Percentiles rank a stretch among this genome's conserved stretches.
phyloP scores from a whole-genome alignment of 257 asterid genomes.

The Solanum appendiculatum region DNA sequence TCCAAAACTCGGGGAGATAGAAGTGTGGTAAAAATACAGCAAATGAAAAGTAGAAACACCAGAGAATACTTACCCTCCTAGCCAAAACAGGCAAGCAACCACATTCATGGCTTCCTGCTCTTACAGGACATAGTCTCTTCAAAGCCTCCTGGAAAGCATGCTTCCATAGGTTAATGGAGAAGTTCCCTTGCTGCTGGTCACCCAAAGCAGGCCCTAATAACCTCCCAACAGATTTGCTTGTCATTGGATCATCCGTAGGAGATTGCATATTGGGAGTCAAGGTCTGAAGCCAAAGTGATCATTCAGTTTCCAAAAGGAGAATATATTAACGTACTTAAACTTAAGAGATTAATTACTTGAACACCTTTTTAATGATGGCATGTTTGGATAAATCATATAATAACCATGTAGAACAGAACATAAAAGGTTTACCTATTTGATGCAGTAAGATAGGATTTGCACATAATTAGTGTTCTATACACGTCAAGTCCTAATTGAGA shows the following conservation, averaged over 20 bases:
- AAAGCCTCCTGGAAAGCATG: slow-evolving; percentile 78
- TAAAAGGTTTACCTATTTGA: neutral
- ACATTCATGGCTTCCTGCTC: slow-evolving; percentile 86
- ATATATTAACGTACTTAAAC: neutral
- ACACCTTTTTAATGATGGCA: neutral
- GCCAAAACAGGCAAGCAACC: slow-evolving; percentile 95
- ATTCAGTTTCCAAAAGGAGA: neutral
- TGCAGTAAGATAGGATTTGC: neutral
- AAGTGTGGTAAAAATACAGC: neutral
- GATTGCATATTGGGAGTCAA: slow-evolving; percentile 92
- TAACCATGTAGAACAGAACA: neutral
- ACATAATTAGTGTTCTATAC: neutral
- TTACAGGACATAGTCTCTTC: slow-evolving; percentile 86
- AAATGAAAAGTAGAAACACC: neutral
- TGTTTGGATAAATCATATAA: neutral
- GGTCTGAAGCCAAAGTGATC: slow-evolving; percentile 39
- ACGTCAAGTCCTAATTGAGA: neutral
- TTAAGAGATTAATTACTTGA: neutral
- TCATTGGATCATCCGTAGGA: slow-evolving; percentile 28
- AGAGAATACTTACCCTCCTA: slow-evolving; percentile 48
- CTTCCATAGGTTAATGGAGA: slow-evolving; percentile 72
- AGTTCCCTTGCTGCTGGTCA: slow-evolving; percentile 71
- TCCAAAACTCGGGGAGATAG: neutral
- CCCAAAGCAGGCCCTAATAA: slow-evolving; percentile 62
- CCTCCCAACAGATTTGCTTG: slow-evolving; percentile 33